Evolutionary conservation across 768 basidiomycete genomes (phyloP), one percentile per base, ranked within the genome.

Genomic region (Russula earlei): DNA sequence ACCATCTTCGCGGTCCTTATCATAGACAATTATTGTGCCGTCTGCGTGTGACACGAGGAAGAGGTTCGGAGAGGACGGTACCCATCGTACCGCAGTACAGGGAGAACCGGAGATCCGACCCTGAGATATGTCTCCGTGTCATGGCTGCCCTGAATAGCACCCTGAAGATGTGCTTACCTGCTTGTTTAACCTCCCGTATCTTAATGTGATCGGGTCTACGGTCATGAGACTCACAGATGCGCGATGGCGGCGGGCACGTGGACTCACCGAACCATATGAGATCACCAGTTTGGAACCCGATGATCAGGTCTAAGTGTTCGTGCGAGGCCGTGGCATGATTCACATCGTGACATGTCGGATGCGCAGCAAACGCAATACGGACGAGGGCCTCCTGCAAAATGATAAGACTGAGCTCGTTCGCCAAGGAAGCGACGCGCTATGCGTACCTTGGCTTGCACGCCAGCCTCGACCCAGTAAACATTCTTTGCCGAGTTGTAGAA

Each of bases 251-350:
- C 25, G 48, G 15, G 20, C 19, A n/a, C 11, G 19, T 3, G 9
- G 27, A 41, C 78, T 61, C 60, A 88, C 94, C 94, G 53, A 98
- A 75, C 96, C 96, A 98, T 47, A 98, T 72, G 36, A 99, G 74
- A 71, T 99, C 96, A n/a, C 96, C 96, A 0, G 93, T 89, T 59
- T 75, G 78, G 67, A 96, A 97, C 5, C 95, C 96, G 64, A 97
- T 86, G 56, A 97, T 79, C 6, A 96, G 75, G 64, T 97, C 94
- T 33, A 97, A 70, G 42, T 83, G 81, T 40, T 91, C 85, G 11
- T 85, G 72, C 3, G 83, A 84, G 7, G 88, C 82, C 2, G 94
- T 96, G 2, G 79, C 69, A 5, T 75, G 68, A 62, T 96, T 95
- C 29, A 95, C 83, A 64, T 91, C 85, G 67, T 95, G 91, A 67